These are phyloP conservation scores for Cornus florida DNA, from an alignment of 148 eudicot species.

Conservation along the genomic window DNA sequence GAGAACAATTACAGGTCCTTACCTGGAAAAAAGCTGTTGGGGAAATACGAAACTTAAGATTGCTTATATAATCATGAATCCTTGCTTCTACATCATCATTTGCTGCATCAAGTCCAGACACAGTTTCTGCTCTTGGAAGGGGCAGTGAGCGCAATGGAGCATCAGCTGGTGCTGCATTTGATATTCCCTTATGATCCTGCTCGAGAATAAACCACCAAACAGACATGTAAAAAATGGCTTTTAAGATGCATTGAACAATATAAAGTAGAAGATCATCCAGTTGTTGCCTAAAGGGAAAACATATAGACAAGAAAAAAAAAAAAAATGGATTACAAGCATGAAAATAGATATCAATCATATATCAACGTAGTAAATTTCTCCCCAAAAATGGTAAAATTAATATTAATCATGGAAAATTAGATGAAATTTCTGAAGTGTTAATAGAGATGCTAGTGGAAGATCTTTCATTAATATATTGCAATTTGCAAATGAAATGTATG, in stretches of 20 bases:
- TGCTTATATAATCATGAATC: constrained; percentile 86
- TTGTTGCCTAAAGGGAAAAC: background rate
- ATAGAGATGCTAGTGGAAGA: no score
- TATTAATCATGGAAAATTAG: no score
- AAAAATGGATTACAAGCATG: no score
- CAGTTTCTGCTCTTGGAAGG: constrained; percentile 33
- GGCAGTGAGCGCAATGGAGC: constrained; percentile 68
- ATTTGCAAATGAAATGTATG: no score
- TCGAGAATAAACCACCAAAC: constrained; percentile 13
- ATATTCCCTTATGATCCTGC: constrained; percentile 93
- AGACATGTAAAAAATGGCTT: background rate
- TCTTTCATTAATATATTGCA: no score
- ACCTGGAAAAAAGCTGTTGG: constrained; percentile 98
- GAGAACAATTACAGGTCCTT: background rate
- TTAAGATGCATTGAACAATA: constrained; percentile 9
- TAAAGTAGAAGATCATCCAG: background rate
- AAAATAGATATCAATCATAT: no score
- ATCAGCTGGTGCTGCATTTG: constrained; percentile 86
- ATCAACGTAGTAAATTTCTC: no score
- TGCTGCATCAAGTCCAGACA: constrained; percentile 26
- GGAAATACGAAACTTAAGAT: constrained; percentile 76
- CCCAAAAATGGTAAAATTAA: no score
- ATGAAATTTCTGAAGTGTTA: no score
- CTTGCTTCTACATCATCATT: constrained; percentile 47
- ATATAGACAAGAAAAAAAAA: no score